Percentiles rank a stretch among this genome's conserved stretches.
phyloP scores from a whole-genome alignment of 1,139 yeast genomes.

The Wickerhamomyces sp. region DNA sequence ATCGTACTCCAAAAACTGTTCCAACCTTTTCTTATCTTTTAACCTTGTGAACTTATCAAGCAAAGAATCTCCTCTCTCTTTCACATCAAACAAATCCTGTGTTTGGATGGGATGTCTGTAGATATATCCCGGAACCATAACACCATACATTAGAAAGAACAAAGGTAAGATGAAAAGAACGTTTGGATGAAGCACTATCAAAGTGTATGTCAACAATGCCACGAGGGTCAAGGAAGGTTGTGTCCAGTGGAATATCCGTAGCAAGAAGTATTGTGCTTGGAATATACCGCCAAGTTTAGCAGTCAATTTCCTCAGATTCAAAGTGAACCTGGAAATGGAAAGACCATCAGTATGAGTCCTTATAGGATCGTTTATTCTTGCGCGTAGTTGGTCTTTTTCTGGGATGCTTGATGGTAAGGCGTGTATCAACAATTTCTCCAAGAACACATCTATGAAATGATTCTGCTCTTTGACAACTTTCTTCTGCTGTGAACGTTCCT shows the following conservation, averaged over 20 bases:
- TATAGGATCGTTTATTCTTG: constrained; percentile 40
- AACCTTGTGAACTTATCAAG: constrained; percentile 42
- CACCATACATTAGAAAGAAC: constrained; percentile 46
- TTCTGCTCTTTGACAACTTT: constrained; percentile 21
- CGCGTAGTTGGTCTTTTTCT: constrained; percentile 40
- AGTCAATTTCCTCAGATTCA: constrained; percentile 49
- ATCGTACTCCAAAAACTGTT: constrained; percentile 15
- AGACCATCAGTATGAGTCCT: constrained; percentile 42
- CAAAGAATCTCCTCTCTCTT: constrained; percentile 51
- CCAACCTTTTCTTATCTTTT: constrained; percentile 11
- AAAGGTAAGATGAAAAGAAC: constrained; percentile 62
- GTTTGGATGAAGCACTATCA: constrained; percentile 66
- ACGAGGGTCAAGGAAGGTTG: constrained; percentile 54
- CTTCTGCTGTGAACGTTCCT: constrained; percentile 11
- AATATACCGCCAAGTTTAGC: constrained; percentile 49
- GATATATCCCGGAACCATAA: constrained; percentile 68
- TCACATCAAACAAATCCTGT: constrained; percentile 38
- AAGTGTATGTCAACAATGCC: constrained; percentile 46
- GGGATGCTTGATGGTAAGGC: constrained; percentile 43
- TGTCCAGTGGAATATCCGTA: constrained; percentile 58
- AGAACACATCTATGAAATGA: constrained; percentile 55
- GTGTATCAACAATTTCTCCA: constrained; percentile 46
- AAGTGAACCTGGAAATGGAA: constrained; percentile 42
- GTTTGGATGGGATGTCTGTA: constrained; percentile 61
- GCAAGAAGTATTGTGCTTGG: constrained; percentile 48